A percentile compares a stretch with the other conserved stretches of the same genome.
These are phyloP conservation scores for Hagleromyces aurorensis DNA, from an alignment of 805 yeast genomes.

Conservation along the genomic window DNA sequence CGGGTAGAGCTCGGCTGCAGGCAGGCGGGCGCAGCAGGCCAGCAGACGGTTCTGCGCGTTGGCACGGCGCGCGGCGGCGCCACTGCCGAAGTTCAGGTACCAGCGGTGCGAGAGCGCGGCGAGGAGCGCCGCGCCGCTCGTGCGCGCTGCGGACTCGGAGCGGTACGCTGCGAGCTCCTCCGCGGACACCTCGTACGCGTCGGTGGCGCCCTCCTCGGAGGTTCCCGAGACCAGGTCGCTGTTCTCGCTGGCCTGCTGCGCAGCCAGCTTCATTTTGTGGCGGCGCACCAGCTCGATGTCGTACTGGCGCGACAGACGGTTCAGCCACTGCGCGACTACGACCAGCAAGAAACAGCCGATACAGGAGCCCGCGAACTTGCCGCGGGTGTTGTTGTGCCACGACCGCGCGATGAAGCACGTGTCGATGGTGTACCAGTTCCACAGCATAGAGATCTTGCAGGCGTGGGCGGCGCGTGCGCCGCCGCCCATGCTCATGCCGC, in stretches of 20 bases:
- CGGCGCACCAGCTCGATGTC: constrained; percentile 35
- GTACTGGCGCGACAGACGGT: constrained; percentile 46
- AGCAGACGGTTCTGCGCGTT: constrained; percentile 3
- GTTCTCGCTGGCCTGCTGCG: constrained; percentile 2
- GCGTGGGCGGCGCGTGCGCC: constrained; percentile 4
- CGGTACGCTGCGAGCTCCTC: constrained; percentile 5
- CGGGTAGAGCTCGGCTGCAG: constrained; percentile 31
- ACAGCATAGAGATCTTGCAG: constrained; percentile 41
- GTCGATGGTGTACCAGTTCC: constrained; percentile 69
- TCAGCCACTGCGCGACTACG: constrained; percentile 48
- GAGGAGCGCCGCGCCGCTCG: constrained; percentile 11
- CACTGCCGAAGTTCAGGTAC: constrained; percentile 17
- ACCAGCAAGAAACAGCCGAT: constrained; percentile 58
- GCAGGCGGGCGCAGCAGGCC: constrained; percentile 8
- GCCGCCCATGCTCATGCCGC: constrained; percentile 10
- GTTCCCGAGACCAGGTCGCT: constrained; percentile 11
- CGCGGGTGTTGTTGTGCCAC: constrained; percentile 54
- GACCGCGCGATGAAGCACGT: constrained; percentile 54
- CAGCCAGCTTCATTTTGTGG: constrained; percentile 11
- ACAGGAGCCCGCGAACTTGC: constrained; percentile 68
- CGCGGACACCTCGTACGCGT: too few relatives aligned
- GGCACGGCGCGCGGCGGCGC: constrained; percentile 1
- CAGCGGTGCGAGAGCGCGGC: constrained; percentile 32
- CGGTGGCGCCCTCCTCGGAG: too few relatives aligned
- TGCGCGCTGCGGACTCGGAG: constrained; percentile 8